phyloP scores from a whole-genome alignment of 345 rosid species.

The Linum lewisii region DNA sequence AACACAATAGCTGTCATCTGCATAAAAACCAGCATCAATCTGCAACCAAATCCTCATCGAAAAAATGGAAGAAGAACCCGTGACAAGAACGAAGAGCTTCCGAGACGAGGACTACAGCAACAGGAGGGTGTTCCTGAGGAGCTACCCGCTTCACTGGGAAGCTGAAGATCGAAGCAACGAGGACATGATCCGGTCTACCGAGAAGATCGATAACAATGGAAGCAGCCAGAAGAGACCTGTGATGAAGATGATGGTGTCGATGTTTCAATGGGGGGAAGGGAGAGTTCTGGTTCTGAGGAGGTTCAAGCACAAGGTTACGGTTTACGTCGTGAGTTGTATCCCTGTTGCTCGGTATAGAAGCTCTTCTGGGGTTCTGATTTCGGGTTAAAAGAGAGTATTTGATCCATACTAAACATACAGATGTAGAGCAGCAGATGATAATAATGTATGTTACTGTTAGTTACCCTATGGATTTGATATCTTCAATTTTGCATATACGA shows the following conservation, averaged over 20 bases:
- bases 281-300: constrained; percentile 32
- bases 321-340: constrained; percentile 30
- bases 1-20: background rate
- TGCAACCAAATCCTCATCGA: background rate
- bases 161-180: constrained; percentile 20
- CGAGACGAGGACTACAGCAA: constrained; percentile 32
- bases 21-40: constrained; percentile 3
- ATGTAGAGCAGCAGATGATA: background rate
- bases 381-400: constrained; percentile 12
- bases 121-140: constrained; percentile 42
- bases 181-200: constrained; percentile 6
- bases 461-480: background rate
- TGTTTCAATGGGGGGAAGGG: constrained; percentile 33
- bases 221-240: constrained; percentile 17
- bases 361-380: constrained; percentile 20
- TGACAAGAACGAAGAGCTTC: constrained; percentile 29
- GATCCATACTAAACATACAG: background rate
- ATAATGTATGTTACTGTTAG: background rate
- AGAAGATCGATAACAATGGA: constrained; percentile 5
- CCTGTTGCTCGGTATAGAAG: constrained; percentile 17
- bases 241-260: constrained; percentile 31
- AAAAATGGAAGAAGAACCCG: constrained; percentile 22
- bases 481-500: background rate
- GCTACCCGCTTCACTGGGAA: constrained; percentile 45
- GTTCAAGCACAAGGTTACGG: constrained; percentile 30